Conservation (phyloP, 2,329 filamentous ascomycete genomes). For the Fusarium albidum region DNA sequence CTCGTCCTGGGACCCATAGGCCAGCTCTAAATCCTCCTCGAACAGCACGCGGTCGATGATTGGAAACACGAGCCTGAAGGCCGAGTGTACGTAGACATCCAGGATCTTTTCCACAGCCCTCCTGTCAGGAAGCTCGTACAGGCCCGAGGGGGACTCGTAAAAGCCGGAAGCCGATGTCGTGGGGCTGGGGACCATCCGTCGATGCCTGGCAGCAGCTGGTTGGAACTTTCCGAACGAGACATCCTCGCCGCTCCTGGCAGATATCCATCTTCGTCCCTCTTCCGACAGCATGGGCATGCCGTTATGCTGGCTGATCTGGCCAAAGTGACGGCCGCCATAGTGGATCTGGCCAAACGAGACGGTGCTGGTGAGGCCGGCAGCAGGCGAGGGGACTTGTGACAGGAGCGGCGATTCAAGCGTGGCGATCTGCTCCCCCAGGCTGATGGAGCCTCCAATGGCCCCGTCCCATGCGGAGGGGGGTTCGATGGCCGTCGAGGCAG, state of each 20-base stretch:
- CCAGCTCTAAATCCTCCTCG: slow-evolving; percentile 51
- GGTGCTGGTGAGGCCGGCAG: slow-evolving; percentile 6
- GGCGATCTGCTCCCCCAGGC: slow-evolving; percentile 13
- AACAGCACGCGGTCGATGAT: slow-evolving; percentile 58
- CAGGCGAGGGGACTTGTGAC: slow-evolving; percentile 3
- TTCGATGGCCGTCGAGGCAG: slow-evolving; percentile 2
- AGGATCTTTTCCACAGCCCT: slow-evolving; percentile 39
- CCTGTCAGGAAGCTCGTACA: slow-evolving; percentile 35
- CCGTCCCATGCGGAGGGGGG: neutral
- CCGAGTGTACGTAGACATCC: slow-evolving; percentile 36
- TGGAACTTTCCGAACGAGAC: slow-evolving; percentile 1
- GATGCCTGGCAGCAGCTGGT: neutral
- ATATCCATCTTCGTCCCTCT: slow-evolving; percentile 34
- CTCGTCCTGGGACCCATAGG: slow-evolving; percentile 47
- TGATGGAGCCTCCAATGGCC: neutral
- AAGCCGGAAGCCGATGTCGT: neutral
- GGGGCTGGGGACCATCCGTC: neutral
- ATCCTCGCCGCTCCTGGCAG: slow-evolving; percentile 27
- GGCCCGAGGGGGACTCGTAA: slow-evolving; percentile 1
- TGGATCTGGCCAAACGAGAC: slow-evolving; percentile 37
- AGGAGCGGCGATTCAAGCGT: slow-evolving; percentile 9
- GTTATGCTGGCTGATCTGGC: slow-evolving; percentile 36
- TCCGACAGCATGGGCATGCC: slow-evolving; percentile 34
- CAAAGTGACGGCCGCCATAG: slow-evolving; percentile 34
- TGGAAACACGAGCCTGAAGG: slow-evolving; percentile 57